phyloP scores from a whole-genome alignment of 2,329 filamentous ascomycete genomes.

The Myriosclerotinia curreyana region DNA sequence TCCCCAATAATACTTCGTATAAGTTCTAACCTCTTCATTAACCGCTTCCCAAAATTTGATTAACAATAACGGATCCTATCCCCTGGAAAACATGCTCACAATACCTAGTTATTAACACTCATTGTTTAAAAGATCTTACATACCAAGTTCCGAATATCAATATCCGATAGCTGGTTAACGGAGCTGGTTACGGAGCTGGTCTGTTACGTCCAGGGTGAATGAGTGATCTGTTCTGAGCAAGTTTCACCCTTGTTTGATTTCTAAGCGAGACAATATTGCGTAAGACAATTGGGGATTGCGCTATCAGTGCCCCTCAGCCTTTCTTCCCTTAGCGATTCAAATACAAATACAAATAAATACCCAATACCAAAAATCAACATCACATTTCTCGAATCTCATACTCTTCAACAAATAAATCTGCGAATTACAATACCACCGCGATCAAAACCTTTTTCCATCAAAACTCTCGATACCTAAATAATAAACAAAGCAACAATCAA shows the following conservation, averaged over 20 bases:
- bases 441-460: too few species aligned
- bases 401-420: neutral
- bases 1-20: neutral
- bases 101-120: neutral
- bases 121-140: neutral
- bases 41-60: neutral
- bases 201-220: too few species aligned
- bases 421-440: neutral
- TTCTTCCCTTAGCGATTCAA: neutral
- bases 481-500: neutral
- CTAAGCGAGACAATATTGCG: conserved; percentile 15
- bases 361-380: too few species aligned
- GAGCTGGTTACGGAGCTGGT: too few species aligned
- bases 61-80: neutral
- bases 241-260: conserved; percentile 22
- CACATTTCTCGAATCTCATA: neutral
- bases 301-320: conserved; percentile 6
- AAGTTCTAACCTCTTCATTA: neutral
- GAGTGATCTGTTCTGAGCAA: conserved; percentile 21
- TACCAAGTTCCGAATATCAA: neutral
- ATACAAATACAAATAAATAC: neutral
- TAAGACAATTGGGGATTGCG: neutral
- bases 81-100: conserved; percentile 17
- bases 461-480: neutral
- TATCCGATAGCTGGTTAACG: neutral